Evolutionary conservation across 1,284 basidiomycete genomes (phyloP), one percentile per base, ranked within the genome.

Genomic region (Xerocomus amazonicus): DNA sequence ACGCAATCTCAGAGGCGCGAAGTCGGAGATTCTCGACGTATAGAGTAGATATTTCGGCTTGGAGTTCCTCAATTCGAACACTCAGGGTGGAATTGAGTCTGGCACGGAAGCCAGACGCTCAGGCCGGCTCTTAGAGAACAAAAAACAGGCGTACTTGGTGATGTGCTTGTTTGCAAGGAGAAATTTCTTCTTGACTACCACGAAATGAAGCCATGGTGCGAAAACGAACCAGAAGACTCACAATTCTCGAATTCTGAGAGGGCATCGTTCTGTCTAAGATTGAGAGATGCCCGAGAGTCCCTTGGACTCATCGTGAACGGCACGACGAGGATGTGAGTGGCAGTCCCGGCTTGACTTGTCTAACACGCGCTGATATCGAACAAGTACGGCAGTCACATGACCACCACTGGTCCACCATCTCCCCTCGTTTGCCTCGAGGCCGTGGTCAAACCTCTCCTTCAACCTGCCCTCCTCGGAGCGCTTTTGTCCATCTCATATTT

Each of bases 121-220:
- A 52, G 52, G n/a, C 40, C 37, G 19, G 48, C 16, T 36, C 48
- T 39, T 51, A 23, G 38, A 34, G 13, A 42, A 34, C 26, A 50
- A 39, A 48, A 44, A 27, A 1, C n/a, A 33, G 34, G 64, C 75
- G 26, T 58, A 89, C 87, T 90, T 91, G 27, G 89, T 90, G 62
- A 91, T 91, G 69, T 90, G 88, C 70, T 90, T 91, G 73, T 91
- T 91, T 51, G 87, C 87, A 49, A 90, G 82, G 23, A 91, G 76
- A 61, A 90, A 91, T 72, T 89, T 90, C 82, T 88, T 90, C 81
- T 90, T 91, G 75, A 90, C 88, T 91, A 65, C 48, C 53, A 60
- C 54, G 65, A 42, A 19, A 39, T 56, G 45, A 61, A 65, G 47
- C 46, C 43, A 40, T 9, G 39, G 39, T 43, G 43, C 13, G 31